phyloP scores from a whole-genome alignment of 2,329 filamentous ascomycete species.

The Rhynchosporium agropyri region DNA sequence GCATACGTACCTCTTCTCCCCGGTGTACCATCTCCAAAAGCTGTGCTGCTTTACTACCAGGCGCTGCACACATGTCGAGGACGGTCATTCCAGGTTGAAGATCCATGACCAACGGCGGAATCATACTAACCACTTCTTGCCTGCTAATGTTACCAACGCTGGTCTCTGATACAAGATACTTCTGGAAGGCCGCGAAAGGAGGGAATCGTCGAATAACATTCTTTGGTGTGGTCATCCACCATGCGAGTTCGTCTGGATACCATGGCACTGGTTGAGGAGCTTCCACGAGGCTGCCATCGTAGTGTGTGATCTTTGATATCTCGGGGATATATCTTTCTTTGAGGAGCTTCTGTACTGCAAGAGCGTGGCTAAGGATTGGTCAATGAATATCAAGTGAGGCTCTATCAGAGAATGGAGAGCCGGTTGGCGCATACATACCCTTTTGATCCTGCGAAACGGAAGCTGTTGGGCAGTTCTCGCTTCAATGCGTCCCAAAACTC shows the following conservation, averaged over 20 bases:
- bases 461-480: conserved; percentile 92
- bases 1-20: conserved; percentile 86
- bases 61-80: conserved; percentile 93
- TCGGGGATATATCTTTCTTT: conserved; percentile 88
- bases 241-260: conserved; percentile 94
- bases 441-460: conserved; percentile 95
- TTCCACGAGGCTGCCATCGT: conserved; percentile 80
- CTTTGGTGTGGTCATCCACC: conserved; percentile 98
- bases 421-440: conserved; percentile 64
- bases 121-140: conserved; percentile 99
- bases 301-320: conserved; percentile 80
- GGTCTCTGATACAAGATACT: conserved; percentile 96
- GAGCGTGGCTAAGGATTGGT: conserved; percentile 69
- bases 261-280: conserved; percentile 81
- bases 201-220: conserved; percentile 91
- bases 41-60: conserved; percentile 95
- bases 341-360: conserved; percentile 86
- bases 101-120: conserved; percentile 91
- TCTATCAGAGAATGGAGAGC: neutral
- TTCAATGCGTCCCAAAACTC: conserved; percentile 84
- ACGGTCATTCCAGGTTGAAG: conserved; percentile 89
- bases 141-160: conserved; percentile 96
- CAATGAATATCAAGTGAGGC: conserved; percentile 10
- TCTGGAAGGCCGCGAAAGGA: conserved; percentile 94
- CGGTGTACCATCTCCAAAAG: conserved; percentile 91